These are phyloP conservation scores for Glonium stellatum DNA, from an alignment of 495 filamentous ascomycete genomes.

Conservation along the genomic window DNA sequence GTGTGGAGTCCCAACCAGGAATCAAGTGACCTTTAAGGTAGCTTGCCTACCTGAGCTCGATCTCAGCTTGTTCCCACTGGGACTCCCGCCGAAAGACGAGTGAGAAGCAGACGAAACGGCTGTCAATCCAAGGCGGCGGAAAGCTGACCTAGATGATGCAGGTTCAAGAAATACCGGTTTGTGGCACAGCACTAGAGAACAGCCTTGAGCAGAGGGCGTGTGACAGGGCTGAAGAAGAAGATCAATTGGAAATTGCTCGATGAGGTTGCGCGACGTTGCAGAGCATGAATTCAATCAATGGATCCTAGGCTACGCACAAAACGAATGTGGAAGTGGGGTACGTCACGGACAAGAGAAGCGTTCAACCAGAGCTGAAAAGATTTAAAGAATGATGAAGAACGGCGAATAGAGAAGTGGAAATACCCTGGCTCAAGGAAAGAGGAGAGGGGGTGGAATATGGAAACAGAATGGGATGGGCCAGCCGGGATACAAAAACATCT, in stretches of 20 bases:
- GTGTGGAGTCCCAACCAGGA: not conserved
- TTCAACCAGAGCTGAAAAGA: not conserved
- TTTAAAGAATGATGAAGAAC: not conserved
- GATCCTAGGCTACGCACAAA: not conserved
- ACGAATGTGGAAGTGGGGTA: not conserved
- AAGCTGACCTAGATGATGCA: not conserved
- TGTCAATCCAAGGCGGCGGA: not conserved
- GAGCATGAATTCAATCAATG: not conserved
- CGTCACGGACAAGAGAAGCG: not conserved
- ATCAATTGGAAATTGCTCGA: not conserved
- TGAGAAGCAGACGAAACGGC: not conserved
- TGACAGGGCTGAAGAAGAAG: not conserved
- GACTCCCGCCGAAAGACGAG: not conserved
- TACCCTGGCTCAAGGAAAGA: not conserved
- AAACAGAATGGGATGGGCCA: not conserved
- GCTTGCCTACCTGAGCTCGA: not conserved
- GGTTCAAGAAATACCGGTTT: not conserved
- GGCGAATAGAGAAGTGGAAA: not conserved
- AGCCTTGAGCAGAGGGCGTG: not conserved
- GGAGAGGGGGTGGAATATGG: not conserved
- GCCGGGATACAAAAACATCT: not conserved
- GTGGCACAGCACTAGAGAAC: constrained; percentile 1
- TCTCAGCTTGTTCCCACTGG: too few relatives aligned
- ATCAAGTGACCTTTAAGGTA: not conserved
- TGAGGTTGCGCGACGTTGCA: not conserved